phyloP scores from a whole-genome alignment of 1,284 basidiomycete genomes.

The Malassezia cuniculi region DNA sequence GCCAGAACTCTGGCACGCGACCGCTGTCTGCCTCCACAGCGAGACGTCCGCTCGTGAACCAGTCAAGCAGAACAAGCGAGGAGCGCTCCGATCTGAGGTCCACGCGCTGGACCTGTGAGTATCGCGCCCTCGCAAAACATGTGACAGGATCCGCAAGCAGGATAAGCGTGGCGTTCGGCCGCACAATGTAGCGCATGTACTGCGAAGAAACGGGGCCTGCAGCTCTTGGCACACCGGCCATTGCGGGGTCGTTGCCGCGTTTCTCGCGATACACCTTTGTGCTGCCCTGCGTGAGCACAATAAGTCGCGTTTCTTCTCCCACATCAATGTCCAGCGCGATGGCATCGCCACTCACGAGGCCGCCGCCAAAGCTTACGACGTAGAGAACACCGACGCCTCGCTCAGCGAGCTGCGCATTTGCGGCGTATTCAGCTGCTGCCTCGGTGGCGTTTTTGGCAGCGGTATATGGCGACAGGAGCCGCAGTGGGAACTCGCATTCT shows the following conservation, averaged over 20 bases:
- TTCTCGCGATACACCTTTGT: constrained; percentile 29
- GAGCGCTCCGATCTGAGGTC: constrained; percentile 25
- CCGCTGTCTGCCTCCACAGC: constrained; percentile 14
- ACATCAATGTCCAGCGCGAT: constrained; percentile 58
- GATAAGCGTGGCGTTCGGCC: constrained; percentile 23
- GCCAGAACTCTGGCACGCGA: constrained; percentile 72
- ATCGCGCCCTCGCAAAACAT: constrained; percentile 27
- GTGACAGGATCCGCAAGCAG: constrained; percentile 40
- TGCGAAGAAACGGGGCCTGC: constrained; percentile 4
- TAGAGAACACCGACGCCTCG: constrained; percentile 59
- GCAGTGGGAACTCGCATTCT: constrained; percentile 6
- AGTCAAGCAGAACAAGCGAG: constrained; percentile 35
- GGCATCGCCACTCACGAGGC: constrained; percentile 74
- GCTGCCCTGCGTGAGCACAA: constrained; percentile 68
- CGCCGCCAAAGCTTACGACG: constrained; percentile 78
- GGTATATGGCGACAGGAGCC: constrained; percentile 4
- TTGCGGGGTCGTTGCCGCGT: constrained; percentile 1
- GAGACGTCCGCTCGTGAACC: constrained; percentile 37
- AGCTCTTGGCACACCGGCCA: not conserved
- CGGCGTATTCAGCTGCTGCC: constrained; percentile 3
- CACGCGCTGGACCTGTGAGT: constrained; percentile 34
- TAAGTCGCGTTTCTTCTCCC: constrained; percentile 51
- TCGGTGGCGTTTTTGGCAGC: constrained; percentile 3
- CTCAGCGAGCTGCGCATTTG: not conserved
- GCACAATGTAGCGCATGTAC: constrained; percentile 18